Percentiles rank a stretch among this genome's conserved stretches.
These are phyloP conservation scores for Magnusiomyces tetraspermus DNA, from an alignment of 1,139 yeast genomes.

Conservation along the genomic window DNA sequence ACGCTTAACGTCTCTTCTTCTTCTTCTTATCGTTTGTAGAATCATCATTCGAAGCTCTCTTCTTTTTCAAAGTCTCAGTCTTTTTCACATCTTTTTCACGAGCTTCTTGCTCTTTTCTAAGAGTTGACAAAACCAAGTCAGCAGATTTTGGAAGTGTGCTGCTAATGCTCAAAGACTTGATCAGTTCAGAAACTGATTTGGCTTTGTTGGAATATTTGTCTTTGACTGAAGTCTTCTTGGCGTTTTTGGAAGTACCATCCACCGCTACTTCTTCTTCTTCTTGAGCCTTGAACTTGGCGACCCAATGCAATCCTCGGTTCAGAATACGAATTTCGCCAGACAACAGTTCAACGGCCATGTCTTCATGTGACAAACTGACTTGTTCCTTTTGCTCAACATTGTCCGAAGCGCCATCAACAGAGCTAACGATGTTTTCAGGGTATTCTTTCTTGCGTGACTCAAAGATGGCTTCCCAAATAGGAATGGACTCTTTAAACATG, in stretches of 20 bases:
- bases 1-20: neutral
- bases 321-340: conserved; percentile 23
- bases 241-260: neutral
- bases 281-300: neutral
- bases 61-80: neutral
- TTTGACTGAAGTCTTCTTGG: neutral
- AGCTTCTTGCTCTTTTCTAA: conserved; percentile 1
- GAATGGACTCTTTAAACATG: conserved; percentile 18
- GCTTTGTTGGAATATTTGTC: neutral
- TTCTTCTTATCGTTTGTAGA: neutral
- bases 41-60: neutral
- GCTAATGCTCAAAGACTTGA: neutral
- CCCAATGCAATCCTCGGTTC: conserved; percentile 7
- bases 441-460: conserved; percentile 19
- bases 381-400: conserved; percentile 9
- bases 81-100: neutral
- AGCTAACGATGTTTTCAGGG: conserved; percentile 8
- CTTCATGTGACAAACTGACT: conserved; percentile 17
- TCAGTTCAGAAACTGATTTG: neutral
- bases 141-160: neutral
- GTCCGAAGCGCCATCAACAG: neutral
- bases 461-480: conserved; percentile 17
- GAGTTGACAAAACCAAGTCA: neutral
- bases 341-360: conserved; percentile 23
- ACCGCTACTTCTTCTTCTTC: neutral